Conservation (phyloP, 352 stramenopile species). For the Peronospora destructor region DNA sequence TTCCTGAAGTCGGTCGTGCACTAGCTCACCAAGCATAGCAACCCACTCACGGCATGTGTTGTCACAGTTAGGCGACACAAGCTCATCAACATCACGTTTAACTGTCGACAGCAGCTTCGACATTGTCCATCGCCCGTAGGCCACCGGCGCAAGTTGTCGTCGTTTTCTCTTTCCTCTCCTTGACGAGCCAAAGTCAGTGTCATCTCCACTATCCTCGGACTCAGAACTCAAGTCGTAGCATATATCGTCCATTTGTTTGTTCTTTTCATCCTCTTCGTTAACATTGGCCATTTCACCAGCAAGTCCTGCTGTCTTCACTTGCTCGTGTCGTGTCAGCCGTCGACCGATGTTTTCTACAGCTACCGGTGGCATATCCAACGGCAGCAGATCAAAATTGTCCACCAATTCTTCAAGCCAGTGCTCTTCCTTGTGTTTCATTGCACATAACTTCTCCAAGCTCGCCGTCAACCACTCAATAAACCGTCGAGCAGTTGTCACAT, state of each 20-base stretch:
- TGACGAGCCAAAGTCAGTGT: not conserved
- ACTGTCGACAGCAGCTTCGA: constrained; percentile 35
- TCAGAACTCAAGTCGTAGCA: constrained; percentile 7
- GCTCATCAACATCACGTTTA: constrained; percentile 19
- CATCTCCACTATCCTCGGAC: constrained; percentile 10
- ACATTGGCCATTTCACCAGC: not conserved
- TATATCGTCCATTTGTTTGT: constrained; percentile 9
- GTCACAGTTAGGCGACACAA: constrained; percentile 14
- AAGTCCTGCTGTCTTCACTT: not conserved
- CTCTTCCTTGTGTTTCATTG: constrained; percentile 35
- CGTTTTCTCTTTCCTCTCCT: constrained; percentile 12
- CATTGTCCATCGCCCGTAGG: constrained; percentile 46
- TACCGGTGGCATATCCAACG: constrained; percentile 20
- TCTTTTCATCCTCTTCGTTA: constrained; percentile 1
- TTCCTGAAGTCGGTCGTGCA: constrained; percentile 21
- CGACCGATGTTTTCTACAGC: constrained; percentile 2
- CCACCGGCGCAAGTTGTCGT: constrained; percentile 7
- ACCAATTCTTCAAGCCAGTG: constrained; percentile 51
- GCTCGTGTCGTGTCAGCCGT: constrained; percentile 18
- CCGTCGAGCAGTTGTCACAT: constrained; percentile 45
- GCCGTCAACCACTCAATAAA: constrained; percentile 65
- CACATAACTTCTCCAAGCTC: constrained; percentile 38
- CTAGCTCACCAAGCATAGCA: constrained; percentile 27
- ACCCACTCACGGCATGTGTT: constrained; percentile 25
- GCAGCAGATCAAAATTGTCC: constrained; percentile 36